Evolutionary conservation across 2,329 filamentous ascomycete genomes (phyloP), one percentile per base, ranked within the genome.

Genomic region (Fusarium miscanthi): DNA sequence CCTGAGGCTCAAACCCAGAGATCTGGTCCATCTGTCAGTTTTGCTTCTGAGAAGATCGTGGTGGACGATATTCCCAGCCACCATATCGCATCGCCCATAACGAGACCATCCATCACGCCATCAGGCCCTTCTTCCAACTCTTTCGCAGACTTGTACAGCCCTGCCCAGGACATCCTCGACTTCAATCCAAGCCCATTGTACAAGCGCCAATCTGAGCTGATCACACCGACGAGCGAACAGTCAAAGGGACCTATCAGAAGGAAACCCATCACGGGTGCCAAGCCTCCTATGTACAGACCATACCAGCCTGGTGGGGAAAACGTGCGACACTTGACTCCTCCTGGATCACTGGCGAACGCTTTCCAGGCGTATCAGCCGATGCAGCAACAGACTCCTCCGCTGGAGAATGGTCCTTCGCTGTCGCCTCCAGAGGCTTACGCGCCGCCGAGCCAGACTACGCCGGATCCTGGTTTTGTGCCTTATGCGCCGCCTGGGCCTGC

Each of bases 291-390:
- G 13, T 72, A 72, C 35, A 73, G 31, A 8, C 69, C 69, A 7
- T 69, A 70, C 38, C 59, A 58, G 10, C 69, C 65, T 0, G 25
- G 41, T 5, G 65, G 54, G 8, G 65, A 53, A 5, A 56, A 40
- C 2, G 31, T 53, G 11, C 64, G 61, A 17, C 54, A 73, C 4
- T 58, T 56, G 9, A 63, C 37, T 33, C 57, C 65, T 5, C 59
- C 66, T 31, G 66, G 38, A 17, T 54, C 42, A 8, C 10, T 59
- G 12, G 40, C 51, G 3, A 66, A 54, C 21, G 51, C 61, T 13
- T 73, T 62, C 13, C 51, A 66, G 5, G 54, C 69, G 3, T 73
- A 73, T 21, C 42, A 66, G 3, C 69, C 69, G 2, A 25, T 31
- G 3, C 63, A 63, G 19, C 68, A 54, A 8, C 69, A 69, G 11